Conservation (phyloP, 2,329 filamentous ascomycete genomes). For the Beauveria australis region DNA sequence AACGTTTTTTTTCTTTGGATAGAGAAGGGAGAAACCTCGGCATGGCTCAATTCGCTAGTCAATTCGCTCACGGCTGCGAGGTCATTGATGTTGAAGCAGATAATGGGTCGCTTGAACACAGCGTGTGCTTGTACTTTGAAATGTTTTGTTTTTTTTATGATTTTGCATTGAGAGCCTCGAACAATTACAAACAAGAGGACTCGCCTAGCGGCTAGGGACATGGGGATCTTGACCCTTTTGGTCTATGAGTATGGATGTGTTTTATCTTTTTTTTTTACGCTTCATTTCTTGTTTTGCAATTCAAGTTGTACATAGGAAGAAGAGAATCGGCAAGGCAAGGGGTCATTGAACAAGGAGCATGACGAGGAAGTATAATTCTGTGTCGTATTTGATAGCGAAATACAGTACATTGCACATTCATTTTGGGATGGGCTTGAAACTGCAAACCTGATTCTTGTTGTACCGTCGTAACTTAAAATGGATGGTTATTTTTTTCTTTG, state of each 20-base stretch:
- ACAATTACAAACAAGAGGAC: conserved; percentile 6
- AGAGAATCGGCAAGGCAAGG: neutral
- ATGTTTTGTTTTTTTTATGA: conserved; percentile 4
- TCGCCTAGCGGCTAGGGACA: conserved; percentile 7
- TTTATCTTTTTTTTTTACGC: neutral
- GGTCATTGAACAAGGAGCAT: neutral
- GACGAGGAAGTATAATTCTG: conserved; percentile 8
- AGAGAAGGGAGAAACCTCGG: neutral
- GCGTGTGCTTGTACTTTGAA: neutral
- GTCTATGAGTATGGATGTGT: conserved; percentile 1
- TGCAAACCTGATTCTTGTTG: too few species aligned
- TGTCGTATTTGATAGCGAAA: conserved; percentile 7
- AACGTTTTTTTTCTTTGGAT: neutral
- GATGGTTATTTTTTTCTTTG: too few species aligned
- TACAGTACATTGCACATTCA: conserved; percentile 7
- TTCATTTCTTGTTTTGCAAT: neutral
- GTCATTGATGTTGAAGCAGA: neutral
- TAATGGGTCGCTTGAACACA: neutral
- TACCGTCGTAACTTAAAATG: too few species aligned
- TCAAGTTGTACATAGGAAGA: conserved; percentile 2
- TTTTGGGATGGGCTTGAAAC: too few species aligned
- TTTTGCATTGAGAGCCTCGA: conserved; percentile 8
- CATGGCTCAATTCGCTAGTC: neutral
- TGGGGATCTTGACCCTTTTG: neutral
- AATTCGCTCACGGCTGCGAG: neutral